Evolutionary conservation across 2,329 filamentous ascomycete genomes (phyloP), one percentile per base, ranked within the genome.

Genomic region (Beauveria sp.): DNA sequence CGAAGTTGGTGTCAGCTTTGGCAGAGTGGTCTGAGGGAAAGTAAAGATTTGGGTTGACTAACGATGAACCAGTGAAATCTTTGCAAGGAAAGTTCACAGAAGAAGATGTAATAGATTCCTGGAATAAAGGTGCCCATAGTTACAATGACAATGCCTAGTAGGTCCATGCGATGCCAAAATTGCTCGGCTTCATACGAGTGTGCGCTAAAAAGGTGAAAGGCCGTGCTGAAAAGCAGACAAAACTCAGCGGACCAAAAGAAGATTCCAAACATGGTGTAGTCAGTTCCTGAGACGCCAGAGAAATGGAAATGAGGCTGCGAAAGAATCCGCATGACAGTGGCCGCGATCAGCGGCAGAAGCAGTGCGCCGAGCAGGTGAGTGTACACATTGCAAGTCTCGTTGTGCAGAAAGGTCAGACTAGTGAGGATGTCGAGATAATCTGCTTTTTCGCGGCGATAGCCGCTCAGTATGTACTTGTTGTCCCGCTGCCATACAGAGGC

Each of bases 81-180:
- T 31, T 63, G 66, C 48, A 65, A 59, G 20, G 24, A 22, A 3
- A 51, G 52, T 60, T 66, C 45, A 10, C 64, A 67, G 48, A 63
- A 56, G 59, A 60, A 66, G 14, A 66, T 62, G 48, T 66, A 65
- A 45, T 65, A 67, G 50, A 65, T 66, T 20, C 63, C 66, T 0
- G 66, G 60, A 12, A 63, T 55, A 53, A 67, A 66, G 28, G 63
- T 66, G 22, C 65, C 65, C 40, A 64, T 55, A 1, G 60, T 64
- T n/a, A 64, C 58, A 28, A 66, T 58, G 12, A 67, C 62, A 38
- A 67, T 66, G n/a, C 66, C 66, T 31, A 66, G 46, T 20, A 66
- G 43, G 64, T 67, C 64, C 63, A 66, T 63, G 24, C 62, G 52
- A 59, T 65, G 64, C 64, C 64, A 65, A 40, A 65, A 66, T 12